Base-by-base conservation (phyloP, 1,139 yeast species). In the Nakaseomyces bracarensis region DNA sequence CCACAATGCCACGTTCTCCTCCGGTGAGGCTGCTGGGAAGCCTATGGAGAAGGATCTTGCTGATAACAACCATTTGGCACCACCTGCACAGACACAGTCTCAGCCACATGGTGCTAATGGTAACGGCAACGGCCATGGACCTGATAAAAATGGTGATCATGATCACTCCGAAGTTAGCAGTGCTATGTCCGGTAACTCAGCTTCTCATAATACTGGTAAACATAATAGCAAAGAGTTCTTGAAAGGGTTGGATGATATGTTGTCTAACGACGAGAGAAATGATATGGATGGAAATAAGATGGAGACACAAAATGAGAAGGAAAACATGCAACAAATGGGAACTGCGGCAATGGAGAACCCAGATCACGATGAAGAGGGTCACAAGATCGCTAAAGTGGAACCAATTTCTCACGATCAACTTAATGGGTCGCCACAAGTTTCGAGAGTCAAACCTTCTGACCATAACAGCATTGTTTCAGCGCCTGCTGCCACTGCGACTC, bases 141-240 rank as follows among this genome's bases (percentile, higher is more conserved):
- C n/a, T n/a, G 8, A 9, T 14, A 14, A 13, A 3, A n/a, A 19
- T 18, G 34, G 7, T 7, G 34, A 7, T 4, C 13, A 30, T 4
- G 22, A 30, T 21, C 21, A 30, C 22, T 13, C 18, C 8, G 36
- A 13, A 5, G 36, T 26, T 15, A 4, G 11, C 26, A 21, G 36
- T 8, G 26, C 25, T 5, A 7, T 19, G 8, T 20, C 25, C 11
- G 18, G 16, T 7, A 25, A 33, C 18, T 20, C 26, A 2, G 36
- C 22, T 3, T 16, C 35, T 4, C 35, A 31, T 7, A 21, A 18
- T 13, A n/a, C 4, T n/a, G 21, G 36, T 14, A 33, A 33, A 18
- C 16, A 14, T 8, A 21, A 33, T 18, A 33, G 36, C 18, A 37
- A 27, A n/a, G 27, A 15, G 31, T 37, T 37, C 33, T 20, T 37